Percentiles rank a stretch among this genome's conserved stretches.
Evolutionary conservation across 106 monocot species (phyloP).

Genomic region (Dioscorea dumetorum): DNA sequence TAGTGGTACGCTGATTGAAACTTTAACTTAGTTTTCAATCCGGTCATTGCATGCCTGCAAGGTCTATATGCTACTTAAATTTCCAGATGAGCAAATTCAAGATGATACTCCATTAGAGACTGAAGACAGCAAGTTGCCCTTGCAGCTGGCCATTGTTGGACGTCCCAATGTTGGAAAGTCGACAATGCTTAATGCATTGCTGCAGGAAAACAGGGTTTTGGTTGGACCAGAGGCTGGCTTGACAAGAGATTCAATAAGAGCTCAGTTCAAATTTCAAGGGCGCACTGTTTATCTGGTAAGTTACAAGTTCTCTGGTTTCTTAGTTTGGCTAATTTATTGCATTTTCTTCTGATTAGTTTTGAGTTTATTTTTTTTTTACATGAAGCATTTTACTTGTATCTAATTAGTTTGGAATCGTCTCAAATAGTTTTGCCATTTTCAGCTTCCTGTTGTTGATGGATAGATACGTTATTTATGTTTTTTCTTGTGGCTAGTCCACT

Average conservation of each 20-base stretch:
- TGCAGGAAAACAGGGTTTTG: conserved; percentile 90
- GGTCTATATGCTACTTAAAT: not conserved
- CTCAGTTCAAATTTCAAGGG: conserved; percentile 81
- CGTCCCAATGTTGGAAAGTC: conserved; percentile 99
- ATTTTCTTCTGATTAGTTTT: no score
- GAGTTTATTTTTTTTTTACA: no score
- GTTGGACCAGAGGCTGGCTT: conserved; percentile 96
- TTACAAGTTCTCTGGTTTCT: not conserved
- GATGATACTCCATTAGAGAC: conserved; percentile 26
- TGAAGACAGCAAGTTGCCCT: conserved; percentile 50
- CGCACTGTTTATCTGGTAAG: conserved; percentile 91
- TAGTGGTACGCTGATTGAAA: conserved; percentile 27
- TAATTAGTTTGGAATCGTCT: no score
- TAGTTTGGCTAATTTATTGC: not conserved
- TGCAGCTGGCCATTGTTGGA: conserved; percentile 96
- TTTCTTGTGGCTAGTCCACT: no score
- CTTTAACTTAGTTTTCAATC: not conserved
- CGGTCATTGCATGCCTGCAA: not conserved
- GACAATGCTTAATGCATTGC: conserved; percentile 72
- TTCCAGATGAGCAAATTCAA: conserved; percentile 32
- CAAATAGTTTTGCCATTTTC: no score
- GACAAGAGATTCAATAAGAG: conserved; percentile 91
- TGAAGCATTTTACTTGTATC: no score
- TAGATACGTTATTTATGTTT: no score
- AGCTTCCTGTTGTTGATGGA: no score